A percentile compares a stretch with the other conserved stretches of the same genome.
phyloP scores from a whole-genome alignment of 768 basidiomycete species.

The Neoboletus subvelutipes region DNA sequence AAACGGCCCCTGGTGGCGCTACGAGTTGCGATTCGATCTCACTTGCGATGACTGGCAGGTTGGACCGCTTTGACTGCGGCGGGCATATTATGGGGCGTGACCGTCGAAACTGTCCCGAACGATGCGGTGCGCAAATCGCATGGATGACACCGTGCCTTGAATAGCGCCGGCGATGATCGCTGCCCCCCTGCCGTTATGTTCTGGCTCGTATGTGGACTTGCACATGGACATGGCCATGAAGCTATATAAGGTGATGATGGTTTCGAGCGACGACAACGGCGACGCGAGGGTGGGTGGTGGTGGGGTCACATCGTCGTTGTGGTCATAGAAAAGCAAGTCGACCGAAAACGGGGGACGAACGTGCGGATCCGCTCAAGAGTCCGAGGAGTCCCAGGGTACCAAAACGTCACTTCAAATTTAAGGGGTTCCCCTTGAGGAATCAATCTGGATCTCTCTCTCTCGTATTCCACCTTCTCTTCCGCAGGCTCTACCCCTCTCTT shows the following conservation, averaged over 20 bases:
- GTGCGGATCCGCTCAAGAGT: conserved; percentile 2
- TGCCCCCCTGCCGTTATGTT: not conserved
- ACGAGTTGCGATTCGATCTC: not conserved
- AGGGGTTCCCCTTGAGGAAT: not conserved
- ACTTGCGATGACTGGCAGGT: not conserved
- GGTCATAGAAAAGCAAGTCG: not conserved
- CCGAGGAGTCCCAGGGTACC: not conserved
- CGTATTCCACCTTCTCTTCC: not conserved
- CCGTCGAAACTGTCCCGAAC: not conserved
- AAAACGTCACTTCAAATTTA: not conserved
- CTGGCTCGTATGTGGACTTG: not conserved
- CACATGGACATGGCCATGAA: too few species aligned
- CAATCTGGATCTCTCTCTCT: not conserved
- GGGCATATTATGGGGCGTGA: not conserved
- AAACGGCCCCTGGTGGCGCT: not conserved
- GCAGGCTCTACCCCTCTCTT: not conserved
- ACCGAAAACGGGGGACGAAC: not conserved
- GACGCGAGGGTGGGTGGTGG: not conserved
- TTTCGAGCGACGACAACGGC: not conserved
- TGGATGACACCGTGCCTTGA: not conserved
- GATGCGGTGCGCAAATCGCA: not conserved
- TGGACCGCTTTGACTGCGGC: not conserved
- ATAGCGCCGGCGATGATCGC: too few species aligned
- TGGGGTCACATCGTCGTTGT: not conserved
- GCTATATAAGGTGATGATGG: not conserved